A percentile compares a stretch with the other conserved stretches of the same genome.
Evolutionary conservation across 768 basidiomycete species (phyloP).

Genomic region (Boletellus sp.): DNA sequence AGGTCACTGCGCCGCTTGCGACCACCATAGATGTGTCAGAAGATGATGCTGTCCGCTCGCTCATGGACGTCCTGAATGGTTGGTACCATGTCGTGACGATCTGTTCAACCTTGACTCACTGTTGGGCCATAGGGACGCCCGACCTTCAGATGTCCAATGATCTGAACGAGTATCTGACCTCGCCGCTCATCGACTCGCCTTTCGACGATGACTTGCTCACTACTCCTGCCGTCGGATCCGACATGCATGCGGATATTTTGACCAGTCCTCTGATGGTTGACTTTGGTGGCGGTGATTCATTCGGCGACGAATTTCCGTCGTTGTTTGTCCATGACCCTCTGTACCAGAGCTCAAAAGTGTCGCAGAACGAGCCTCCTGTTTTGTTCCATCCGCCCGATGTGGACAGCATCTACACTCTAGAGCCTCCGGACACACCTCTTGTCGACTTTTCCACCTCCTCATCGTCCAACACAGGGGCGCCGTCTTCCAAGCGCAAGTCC

Average conservation of each 20-base stretch:
- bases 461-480: constrained; percentile 20
- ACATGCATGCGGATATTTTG: constrained; percentile 36
- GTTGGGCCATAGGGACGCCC: constrained; percentile 31
- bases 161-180: constrained; percentile 43
- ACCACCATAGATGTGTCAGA: constrained; percentile 21
- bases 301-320: constrained; percentile 31
- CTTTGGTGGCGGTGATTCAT: constrained; percentile 29
- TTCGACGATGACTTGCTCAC: constrained; percentile 42
- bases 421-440: constrained; percentile 48
- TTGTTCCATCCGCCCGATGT: constrained; percentile 25
- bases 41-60: constrained; percentile 33
- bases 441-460: constrained; percentile 38
- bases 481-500: constrained; percentile 27
- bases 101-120: background rate
- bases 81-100: background rate
- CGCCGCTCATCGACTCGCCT: constrained; percentile 47
- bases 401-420: constrained; percentile 42
- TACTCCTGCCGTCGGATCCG: constrained; percentile 39
- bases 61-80: constrained; percentile 41
- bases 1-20: constrained; percentile 26
- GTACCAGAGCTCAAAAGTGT: constrained; percentile 14
- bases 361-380: constrained; percentile 7
- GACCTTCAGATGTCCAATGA: constrained; percentile 36
- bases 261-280: constrained; percentile 42
- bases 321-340: constrained; percentile 28